Base-by-base conservation (phyloP, 176 grass and related monocot genomes). In the Musa acuminata region DNA sequence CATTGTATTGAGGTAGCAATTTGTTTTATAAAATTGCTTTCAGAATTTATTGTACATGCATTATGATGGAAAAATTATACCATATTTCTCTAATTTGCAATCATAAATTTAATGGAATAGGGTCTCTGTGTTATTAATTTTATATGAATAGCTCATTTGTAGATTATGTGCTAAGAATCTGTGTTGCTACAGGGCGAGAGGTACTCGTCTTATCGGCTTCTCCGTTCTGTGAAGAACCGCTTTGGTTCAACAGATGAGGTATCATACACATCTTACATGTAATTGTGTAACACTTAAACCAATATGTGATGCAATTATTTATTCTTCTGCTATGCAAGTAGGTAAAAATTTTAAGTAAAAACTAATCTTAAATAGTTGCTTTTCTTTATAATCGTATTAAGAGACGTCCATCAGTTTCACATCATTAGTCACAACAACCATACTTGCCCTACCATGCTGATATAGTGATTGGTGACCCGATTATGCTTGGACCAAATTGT, bases 191-290 rank as follows among this genome's bases (percentile, higher is more conserved):
- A 98, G 94, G 94, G 94, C 58, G 94, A 98, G 85, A 93, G 84
- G 66, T 89, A 82, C 58, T 90, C 78, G 48, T 84, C 94, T 51
- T 89, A 93, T 87, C 83, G 90, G 64, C 62, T 98, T 20, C 65
- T 98, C 77, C 82, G 90, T 64, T 88, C 94, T 1, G 94, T 93
- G 57, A 98, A 98, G 76, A 98, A 98, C 80, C 85, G 94, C 53
- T 98, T 93, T 0, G 94, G 94, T 82, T 91, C 94, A 67, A 89
- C 90, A 0, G 94, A 98, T 75, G 94, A 98, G 90, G 90, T 98
- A 85, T 53, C 23, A 70, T 27, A 69, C 3, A 17, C 17, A 50
- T 51, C 19, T 70, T 70, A 51, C 4, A 51, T 70, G 35, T 26
- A 9, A 69, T 49, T 76, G 5, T 63, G 13, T 59, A 2, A 53